These are phyloP conservation scores for Tricladium varicosporioides DNA, from an alignment of 2,329 filamentous ascomycete species.

Conservation along the genomic window DNA sequence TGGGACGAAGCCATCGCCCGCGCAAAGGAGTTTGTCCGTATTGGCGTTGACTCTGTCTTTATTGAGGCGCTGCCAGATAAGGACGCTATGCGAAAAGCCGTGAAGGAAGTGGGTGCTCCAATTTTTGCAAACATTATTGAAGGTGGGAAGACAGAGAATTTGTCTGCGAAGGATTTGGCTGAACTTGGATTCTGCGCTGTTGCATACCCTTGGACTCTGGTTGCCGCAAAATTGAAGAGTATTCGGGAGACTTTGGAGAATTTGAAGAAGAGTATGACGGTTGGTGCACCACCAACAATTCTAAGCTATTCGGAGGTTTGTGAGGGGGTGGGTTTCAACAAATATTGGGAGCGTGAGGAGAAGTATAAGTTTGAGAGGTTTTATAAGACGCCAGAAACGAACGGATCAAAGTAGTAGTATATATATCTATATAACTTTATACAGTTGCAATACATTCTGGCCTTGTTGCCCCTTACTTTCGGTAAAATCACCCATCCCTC, in stretches of 20 bases:
- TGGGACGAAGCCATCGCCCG: constrained; percentile 45
- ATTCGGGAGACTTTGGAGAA: constrained; percentile 37
- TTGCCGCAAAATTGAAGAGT: constrained; percentile 39
- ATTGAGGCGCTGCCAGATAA: constrained; percentile 44
- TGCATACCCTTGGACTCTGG: constrained; percentile 41
- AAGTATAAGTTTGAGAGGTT: constrained; percentile 23
- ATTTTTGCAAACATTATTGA: constrained; percentile 45
- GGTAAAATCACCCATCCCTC: too few relatives aligned
- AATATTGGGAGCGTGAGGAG: constrained; percentile 37
- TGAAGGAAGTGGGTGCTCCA: constrained; percentile 35
- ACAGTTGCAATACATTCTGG: too few relatives aligned
- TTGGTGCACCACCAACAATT: constrained; percentile 42
- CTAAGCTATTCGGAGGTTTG: constrained; percentile 44
- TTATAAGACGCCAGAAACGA: neutral
- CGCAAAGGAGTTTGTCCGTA: constrained; percentile 40
- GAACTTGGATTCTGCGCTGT: constrained; percentile 38
- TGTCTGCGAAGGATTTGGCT: constrained; percentile 39
- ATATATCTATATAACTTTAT: too few relatives aligned
- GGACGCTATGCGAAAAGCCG: constrained; percentile 40
- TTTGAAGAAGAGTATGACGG: constrained; percentile 42
- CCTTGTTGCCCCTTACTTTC: too few relatives aligned
- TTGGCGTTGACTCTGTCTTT: constrained; percentile 46
- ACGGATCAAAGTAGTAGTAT: neutral
- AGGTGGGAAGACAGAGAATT: constrained; percentile 40
- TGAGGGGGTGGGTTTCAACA: constrained; percentile 44